phyloP scores from a whole-genome alignment of 345 rosid genomes.

The Salix dunnii region DNA sequence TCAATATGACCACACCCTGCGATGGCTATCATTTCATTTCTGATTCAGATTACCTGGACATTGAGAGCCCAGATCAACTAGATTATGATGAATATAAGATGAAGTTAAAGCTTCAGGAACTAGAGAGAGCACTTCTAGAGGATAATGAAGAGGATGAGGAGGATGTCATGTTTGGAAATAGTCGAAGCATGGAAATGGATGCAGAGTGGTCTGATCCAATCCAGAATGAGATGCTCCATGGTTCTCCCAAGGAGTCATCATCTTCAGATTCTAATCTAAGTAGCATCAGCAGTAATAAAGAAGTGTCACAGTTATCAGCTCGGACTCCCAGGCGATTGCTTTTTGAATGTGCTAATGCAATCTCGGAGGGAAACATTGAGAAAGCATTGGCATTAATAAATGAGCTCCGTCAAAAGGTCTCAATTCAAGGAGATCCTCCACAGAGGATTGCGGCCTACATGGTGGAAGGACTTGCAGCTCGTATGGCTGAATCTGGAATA shows the following conservation, averaged over 20 bases:
- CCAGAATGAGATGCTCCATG: constrained; percentile 46
- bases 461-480: constrained; percentile 97
- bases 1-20: constrained; percentile 18
- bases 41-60: constrained; percentile 41
- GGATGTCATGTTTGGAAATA: constrained; percentile 41
- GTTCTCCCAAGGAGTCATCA: constrained; percentile 79
- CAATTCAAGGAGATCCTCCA: constrained; percentile 91
- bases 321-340: constrained; percentile 66
- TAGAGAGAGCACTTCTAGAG: constrained; percentile 74
- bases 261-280: constrained; percentile 75
- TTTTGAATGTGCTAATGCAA: constrained; percentile 63
- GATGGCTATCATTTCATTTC: constrained; percentile 36
- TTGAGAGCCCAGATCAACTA: constrained; percentile 43
- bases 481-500: constrained; percentile 87
- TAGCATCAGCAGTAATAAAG: constrained; percentile 55
- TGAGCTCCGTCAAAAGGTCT: constrained; percentile 71
- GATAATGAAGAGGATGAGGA: constrained; percentile 50
- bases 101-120: constrained; percentile 77
- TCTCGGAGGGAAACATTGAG: constrained; percentile 61
- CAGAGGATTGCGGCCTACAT: constrained; percentile 95
- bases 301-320: constrained; percentile 49
- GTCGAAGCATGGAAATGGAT: constrained; percentile 74
- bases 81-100: constrained; percentile 55
- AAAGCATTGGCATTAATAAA: constrained; percentile 64
- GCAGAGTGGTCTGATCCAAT: constrained; percentile 66